Base-by-base conservation (phyloP, 2,329 filamentous ascomycete genomes). In the Penicillium sp. region DNA sequence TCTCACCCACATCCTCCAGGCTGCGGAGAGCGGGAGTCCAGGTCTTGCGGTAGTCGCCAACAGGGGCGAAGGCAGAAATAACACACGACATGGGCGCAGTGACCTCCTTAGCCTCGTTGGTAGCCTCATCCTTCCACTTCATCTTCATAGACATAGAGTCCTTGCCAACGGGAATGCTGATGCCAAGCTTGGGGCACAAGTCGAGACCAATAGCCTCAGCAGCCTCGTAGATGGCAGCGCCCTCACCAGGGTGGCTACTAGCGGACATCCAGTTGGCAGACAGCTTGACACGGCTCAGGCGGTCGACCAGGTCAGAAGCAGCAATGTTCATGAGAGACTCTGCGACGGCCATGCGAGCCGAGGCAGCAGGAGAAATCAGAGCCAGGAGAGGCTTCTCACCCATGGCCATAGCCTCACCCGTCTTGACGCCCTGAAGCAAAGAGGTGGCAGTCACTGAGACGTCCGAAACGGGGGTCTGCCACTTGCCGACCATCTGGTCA, bases 131-230 rank as follows among this genome's bases (percentile, higher is more conserved):
- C 72, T 87, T 90, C 95, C 95, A 98, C 58, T 92, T 92, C 71
- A 96, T 94, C 83, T 97, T 97, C 95, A 99, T 98, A 2, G 93
- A 97, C 78, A 96, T 97, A 0, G 94, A 98, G 76, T 99, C 95
- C 79, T 99, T 98, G 58, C 95, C 95, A 8, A 98, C 95, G 4
- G 95, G 95, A 61, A 99, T 98, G 59, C 90, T 92, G 63, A 99
- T 87, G 37, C 91, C 92, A n/a, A 98, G 84, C 69, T 90, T 84
- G 1, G 93, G 93, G 78, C 95, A 99, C 8, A 99, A 83, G 52
- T 96, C 90, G 86, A 97, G 89, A 52, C 93, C 93, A 60, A 97
- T 93, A 10, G 94, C 93, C 74, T 96, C 86, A 2, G 97, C 95
- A 33, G 93, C 95, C 76, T 97, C 92, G 72, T 97, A 98, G 35